Evolutionary conservation across 2,329 filamentous ascomycete species (phyloP), one percentile per base, ranked within the genome.

Genomic region (Phaeosphaeriaceae sp.): DNA sequence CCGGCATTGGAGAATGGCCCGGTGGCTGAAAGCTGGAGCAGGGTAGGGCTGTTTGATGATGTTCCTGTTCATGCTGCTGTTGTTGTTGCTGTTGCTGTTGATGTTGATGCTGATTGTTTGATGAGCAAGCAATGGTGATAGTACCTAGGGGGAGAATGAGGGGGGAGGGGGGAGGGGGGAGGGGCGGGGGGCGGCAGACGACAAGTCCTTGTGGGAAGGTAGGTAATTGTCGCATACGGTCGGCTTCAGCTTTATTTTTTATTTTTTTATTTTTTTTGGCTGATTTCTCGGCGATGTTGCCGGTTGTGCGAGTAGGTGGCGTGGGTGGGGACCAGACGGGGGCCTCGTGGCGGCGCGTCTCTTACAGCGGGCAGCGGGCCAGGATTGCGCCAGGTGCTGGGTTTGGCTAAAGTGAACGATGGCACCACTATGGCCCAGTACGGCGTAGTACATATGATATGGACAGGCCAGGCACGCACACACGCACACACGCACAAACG

Each of bases 281-380:
- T n/a, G n/a, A n/a, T n/a, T 42, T 44, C 38, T 54, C 62, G 56
- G 60, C 52, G 54, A 50, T 47, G 13, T 48, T 46, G 56, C 57
- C 55, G 62, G 61, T 61, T 65, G 58, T 59, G 52, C 50, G 50
- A 44, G n/a, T n/a, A n/a, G 6, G 23, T 26, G 23, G 23, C 23
- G 23, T 26, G 23, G 23, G 23, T 26, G 23, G 23, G 11, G 23
- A 26, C 23, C 23, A 26, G 23, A 26, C 23, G 23, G 23, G n/a
- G 23, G 47, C 63, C 62, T 65, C 62, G 63, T 66, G 64, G 64
- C 62, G 62, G 59, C 50, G 42, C 28, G 43, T 42, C 44, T 56
- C 47, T 48, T 42, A 54, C 60, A 58, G 54, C 60, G 57, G 57
- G 51, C 58, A 57, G 57, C 58, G 53, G 54, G 38, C 41, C 28